phyloP scores from a whole-genome alignment of 345 rosid species.

The Lenwebbia sp. region DNA sequence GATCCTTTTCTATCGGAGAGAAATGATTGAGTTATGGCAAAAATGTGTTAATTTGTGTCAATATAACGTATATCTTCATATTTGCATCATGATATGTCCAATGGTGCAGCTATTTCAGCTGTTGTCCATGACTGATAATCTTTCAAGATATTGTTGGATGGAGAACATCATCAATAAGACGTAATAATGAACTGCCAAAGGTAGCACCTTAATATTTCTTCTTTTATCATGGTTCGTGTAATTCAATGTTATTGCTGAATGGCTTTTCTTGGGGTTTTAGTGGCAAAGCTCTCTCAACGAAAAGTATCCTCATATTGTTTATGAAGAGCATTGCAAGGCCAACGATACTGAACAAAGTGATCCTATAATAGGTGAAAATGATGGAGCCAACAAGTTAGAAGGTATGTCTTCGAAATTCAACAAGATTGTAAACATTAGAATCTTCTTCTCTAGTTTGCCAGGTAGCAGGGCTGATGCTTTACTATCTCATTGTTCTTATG shows the following conservation, averaged over 20 bases:
- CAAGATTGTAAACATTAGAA: background rate
- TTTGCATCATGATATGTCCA: background rate
- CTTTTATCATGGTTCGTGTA: background rate
- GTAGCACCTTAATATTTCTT: constrained; percentile 11
- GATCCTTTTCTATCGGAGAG: too few species aligned
- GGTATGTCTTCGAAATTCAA: constrained; percentile 29
- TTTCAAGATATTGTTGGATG: constrained; percentile 83
- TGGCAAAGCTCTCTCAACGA: constrained; percentile 61
- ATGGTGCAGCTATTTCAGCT: background rate
- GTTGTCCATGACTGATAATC: constrained; percentile 30
- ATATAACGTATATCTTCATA: background rate
- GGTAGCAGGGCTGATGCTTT: background rate
- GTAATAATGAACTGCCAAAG: constrained; percentile 75
- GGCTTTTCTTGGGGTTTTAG: constrained; percentile 17
- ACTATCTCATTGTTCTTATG: background rate
- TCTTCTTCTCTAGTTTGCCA: background rate
- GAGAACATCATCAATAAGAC: constrained; percentile 95
- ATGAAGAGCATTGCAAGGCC: constrained; percentile 85
- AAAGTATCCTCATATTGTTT: constrained; percentile 83
- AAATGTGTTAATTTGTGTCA: background rate
- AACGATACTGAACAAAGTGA: constrained; percentile 32
- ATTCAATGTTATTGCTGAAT: background rate
- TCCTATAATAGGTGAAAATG: constrained; percentile 23
- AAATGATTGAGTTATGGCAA: background rate
- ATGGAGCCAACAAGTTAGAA: constrained; percentile 55